Evolutionary conservation across 1,284 basidiomycete genomes (phyloP).

Genomic region (Rhodofomes roseus): DNA sequence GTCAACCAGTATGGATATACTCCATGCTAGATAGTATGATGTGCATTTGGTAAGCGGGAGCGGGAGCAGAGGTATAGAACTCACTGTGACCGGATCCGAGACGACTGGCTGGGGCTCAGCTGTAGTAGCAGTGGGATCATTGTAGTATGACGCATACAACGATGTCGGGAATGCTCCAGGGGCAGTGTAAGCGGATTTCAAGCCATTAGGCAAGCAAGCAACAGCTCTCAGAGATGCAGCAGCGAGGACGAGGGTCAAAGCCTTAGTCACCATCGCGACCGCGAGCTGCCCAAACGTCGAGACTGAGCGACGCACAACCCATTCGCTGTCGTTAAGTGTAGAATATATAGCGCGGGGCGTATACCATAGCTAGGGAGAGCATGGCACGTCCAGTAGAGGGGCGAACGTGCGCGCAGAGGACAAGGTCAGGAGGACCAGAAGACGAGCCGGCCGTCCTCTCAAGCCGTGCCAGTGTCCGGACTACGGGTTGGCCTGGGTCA

Average conservation of each 20-base stretch:
- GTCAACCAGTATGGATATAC: conserved; percentile 57
- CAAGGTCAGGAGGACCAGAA: neutral
- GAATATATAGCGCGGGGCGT: neutral
- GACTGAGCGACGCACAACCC: neutral
- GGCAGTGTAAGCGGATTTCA: conserved; percentile 41
- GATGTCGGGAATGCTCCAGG: conserved; percentile 64
- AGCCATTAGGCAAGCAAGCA: neutral
- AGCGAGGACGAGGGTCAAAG: neutral
- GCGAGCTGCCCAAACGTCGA: neutral
- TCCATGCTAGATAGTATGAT: conserved; percentile 51
- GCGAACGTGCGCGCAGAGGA: neutral
- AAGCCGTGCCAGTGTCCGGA: neutral
- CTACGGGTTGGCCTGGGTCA: neutral
- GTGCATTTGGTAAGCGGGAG: neutral
- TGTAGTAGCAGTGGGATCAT: conserved; percentile 66
- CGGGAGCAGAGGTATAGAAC: conserved; percentile 5
- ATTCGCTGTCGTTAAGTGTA: neutral
- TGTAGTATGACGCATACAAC: conserved; percentile 61
- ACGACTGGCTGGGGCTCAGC: conserved; percentile 69
- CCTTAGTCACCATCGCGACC: neutral
- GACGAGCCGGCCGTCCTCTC: neutral
- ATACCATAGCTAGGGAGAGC: neutral
- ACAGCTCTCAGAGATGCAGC: conserved; percentile 19
- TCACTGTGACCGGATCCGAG: conserved; percentile 61
- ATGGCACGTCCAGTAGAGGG: neutral